Conservation (phyloP, 176 grass and related monocot genomes). For the Aegilops umbellulata region DNA sequence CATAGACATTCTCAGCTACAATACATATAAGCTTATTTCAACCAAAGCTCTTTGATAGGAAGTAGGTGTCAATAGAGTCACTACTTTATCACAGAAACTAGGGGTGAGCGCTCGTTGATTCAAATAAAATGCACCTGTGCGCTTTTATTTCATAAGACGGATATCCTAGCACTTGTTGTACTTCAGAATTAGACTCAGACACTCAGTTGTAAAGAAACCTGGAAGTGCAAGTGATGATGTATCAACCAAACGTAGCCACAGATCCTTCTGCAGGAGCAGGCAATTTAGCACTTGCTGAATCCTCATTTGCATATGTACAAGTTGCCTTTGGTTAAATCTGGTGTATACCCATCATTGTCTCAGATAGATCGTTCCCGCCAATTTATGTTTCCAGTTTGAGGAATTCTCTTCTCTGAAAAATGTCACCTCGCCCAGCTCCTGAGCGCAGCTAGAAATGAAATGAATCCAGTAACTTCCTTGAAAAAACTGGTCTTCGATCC, state of each 20-base stretch:
- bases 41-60: too few relatives aligned
- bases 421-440: conserved; percentile 50
- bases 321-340: conserved; percentile 42
- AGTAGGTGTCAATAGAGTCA: too few relatives aligned
- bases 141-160: too few relatives aligned
- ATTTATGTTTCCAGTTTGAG: conserved; percentile 82
- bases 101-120: too few relatives aligned
- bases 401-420: conserved; percentile 81
- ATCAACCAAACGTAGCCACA: conserved; percentile 85
- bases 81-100: too few relatives aligned
- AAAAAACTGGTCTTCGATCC: conserved; percentile 53
- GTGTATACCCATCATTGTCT: conserved; percentile 34
- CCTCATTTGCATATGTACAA: conserved; percentile 56
- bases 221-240: conserved; percentile 74
- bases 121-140: too few relatives aligned
- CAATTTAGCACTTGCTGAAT: conserved; percentile 41
- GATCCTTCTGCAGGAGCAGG: conserved; percentile 58
- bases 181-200: conserved; percentile 27
- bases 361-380: conserved; percentile 72
- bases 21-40: too few relatives aligned
- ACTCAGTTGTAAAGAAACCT: conserved; percentile 55
- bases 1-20: too few relatives aligned
- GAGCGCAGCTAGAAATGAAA: conserved; percentile 69
- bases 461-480: conserved; percentile 70
- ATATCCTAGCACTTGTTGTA: neutral